A percentile compares a stretch with the other conserved stretches of the same genome.
phyloP scores from a whole-genome alignment of 2,329 filamentous ascomycete genomes.

The Epichloe glyceriae region DNA sequence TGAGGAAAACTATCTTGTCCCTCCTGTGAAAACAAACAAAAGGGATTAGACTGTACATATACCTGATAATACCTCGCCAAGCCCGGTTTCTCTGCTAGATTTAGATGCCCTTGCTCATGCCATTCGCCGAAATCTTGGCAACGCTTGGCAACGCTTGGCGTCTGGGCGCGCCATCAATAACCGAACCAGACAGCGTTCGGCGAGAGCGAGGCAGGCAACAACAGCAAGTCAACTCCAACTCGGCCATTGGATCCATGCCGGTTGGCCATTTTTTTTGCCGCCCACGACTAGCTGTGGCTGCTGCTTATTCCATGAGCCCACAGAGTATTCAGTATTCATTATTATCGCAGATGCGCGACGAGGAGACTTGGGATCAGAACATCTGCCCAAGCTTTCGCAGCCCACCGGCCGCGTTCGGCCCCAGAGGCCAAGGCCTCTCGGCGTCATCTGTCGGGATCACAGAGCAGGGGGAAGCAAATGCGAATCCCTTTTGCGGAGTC shows the following conservation, averaged over 20 bases:
- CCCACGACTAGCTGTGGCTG: background rate
- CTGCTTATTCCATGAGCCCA: background rate
- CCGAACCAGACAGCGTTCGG: background rate
- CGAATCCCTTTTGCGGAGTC: background rate
- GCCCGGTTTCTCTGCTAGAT: no score
- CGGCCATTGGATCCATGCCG: background rate
- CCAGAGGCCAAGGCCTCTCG: slow-evolving; percentile 2
- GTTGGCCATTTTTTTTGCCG: background rate
- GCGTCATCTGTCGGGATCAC: background rate
- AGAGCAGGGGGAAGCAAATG: background rate
- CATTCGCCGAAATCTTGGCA: background rate
- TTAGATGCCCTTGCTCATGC: no score
- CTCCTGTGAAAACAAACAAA: no score
- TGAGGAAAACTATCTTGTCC: no score
- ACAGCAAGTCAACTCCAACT: no score
- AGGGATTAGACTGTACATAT: no score
- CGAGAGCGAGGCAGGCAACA: no score
- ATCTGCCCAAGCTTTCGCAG: background rate
- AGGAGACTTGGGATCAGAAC: background rate
- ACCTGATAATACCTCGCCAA: no score
- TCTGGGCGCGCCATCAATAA: background rate
- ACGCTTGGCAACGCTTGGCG: slow-evolving; percentile 3
- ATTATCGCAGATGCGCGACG: no score
- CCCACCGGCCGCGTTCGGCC: slow-evolving; percentile 3
- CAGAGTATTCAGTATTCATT: background rate